Evolutionary conservation across 2,329 filamentous ascomycete species (phyloP).

Genomic region (Pseudopyrenochaeta lycopersici): DNA sequence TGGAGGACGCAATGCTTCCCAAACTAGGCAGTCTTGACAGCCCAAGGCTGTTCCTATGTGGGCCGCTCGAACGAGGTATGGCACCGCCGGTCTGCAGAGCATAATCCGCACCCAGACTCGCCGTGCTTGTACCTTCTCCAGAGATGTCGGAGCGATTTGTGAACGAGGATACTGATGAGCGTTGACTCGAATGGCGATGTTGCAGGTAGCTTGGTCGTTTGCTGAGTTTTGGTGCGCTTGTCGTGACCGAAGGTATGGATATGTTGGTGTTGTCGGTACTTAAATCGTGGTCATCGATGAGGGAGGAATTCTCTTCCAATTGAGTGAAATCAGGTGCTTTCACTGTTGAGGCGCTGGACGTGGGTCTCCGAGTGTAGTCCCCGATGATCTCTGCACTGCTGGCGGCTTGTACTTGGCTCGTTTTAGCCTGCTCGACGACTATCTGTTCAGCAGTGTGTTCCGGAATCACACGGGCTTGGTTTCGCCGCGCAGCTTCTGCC

Average conservation of each 20-base stretch:
- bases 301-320: slow-evolving; percentile 39
- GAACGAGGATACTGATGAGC: slow-evolving; percentile 66
- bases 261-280: slow-evolving; percentile 39
- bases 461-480: slow-evolving; percentile 25
- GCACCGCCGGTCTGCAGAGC: slow-evolving; percentile 84
- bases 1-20: slow-evolving; percentile 85
- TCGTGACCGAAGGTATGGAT: slow-evolving; percentile 25
- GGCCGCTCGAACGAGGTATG: slow-evolving; percentile 57
- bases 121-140: slow-evolving; percentile 75
- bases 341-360: slow-evolving; percentile 51
- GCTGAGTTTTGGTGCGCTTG: slow-evolving; percentile 36
- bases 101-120: slow-evolving; percentile 79
- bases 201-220: slow-evolving; percentile 65
- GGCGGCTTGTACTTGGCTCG: slow-evolving; percentile 10
- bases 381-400: slow-evolving; percentile 23
- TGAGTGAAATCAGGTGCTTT: slow-evolving; percentile 47
- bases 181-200: slow-evolving; percentile 64
- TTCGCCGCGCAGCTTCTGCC: slow-evolving; percentile 51
- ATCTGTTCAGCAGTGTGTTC: slow-evolving; percentile 9
- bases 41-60: slow-evolving; percentile 59
- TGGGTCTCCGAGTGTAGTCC: slow-evolving; percentile 40
- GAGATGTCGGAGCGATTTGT: slow-evolving; percentile 63
- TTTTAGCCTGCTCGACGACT: slow-evolving; percentile 2
- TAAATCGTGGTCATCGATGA: slow-evolving; percentile 38
- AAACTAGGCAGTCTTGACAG: slow-evolving; percentile 83